Percentiles rank a stretch among this genome's conserved stretches.
Evolutionary conservation across 305 asterid species (phyloP).

Genomic region (Plantago coronopus): DNA sequence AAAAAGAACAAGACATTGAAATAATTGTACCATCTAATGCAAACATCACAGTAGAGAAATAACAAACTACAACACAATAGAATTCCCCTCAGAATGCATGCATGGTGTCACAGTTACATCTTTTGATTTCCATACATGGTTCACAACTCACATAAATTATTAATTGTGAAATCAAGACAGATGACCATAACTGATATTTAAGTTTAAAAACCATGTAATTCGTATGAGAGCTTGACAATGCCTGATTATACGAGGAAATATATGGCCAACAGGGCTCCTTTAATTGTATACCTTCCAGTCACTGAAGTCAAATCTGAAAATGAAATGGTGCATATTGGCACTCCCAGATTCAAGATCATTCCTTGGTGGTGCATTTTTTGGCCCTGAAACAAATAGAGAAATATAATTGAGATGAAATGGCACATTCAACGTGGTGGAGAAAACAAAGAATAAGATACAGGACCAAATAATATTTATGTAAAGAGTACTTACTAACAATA

Average conservation of each 20-base stretch:
- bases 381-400: conserved; percentile 47
- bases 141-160: too few species aligned
- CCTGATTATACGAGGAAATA: too few species aligned
- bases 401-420: background rate
- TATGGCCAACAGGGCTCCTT: too few species aligned
- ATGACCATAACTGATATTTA: too few species aligned
- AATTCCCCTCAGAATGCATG: too few species aligned
- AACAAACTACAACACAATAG: too few species aligned
- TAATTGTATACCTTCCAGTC: conserved; percentile 73
- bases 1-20: conserved; percentile 5
- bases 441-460: background rate
- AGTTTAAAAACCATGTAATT: too few species aligned
- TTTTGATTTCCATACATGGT: too few species aligned
- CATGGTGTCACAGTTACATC: too few species aligned
- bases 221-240: too few species aligned
- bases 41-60: background rate
- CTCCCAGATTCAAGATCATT: conserved; percentile 62
- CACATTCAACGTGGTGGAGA: background rate
- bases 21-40: background rate
- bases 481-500: conserved; percentile 56
- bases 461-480: conserved; percentile 4
- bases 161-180: too few species aligned
- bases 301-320: conserved; percentile 68
- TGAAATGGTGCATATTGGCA: conserved; percentile 60
- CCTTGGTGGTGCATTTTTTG: conserved; percentile 82